Percentiles rank a stretch among this genome's conserved stretches.
These are phyloP conservation scores for Sarcomyxa edulis DNA, from an alignment of 768 basidiomycete genomes.

Conservation along the genomic window DNA sequence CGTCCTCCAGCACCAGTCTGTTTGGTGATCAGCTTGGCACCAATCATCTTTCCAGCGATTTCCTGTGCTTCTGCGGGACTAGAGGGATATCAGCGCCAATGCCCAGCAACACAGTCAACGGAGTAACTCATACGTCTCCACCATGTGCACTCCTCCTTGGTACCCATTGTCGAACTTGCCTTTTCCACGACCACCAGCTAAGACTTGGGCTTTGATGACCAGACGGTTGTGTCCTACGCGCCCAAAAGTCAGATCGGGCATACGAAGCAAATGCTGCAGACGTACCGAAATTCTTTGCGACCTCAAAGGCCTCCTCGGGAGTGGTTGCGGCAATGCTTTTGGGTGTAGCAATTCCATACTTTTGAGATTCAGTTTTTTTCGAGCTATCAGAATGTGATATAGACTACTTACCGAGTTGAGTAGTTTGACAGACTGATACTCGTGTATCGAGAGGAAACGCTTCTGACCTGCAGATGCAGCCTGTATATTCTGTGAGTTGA, in stretches of 20 bases:
- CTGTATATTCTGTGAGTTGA: slow-evolving; percentile 26
- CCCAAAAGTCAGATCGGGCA: slow-evolving; percentile 4
- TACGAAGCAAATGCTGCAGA: slow-evolving; percentile 10
- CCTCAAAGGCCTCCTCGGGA: slow-evolving; percentile 83
- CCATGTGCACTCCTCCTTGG: slow-evolving; percentile 95
- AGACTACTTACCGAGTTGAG: slow-evolving; percentile 74
- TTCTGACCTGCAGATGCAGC: slow-evolving; percentile 74
- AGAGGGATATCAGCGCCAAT: slow-evolving; percentile 4
- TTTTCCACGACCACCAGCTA: slow-evolving; percentile 98
- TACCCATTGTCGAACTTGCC: slow-evolving; percentile 94
- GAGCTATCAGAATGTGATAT: neutral
- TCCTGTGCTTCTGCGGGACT: slow-evolving; percentile 89
- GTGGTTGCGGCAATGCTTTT: slow-evolving; percentile 85
- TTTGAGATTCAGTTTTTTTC: too few species aligned
- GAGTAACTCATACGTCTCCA: slow-evolving; percentile 62
- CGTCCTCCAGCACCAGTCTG: slow-evolving; percentile 93
- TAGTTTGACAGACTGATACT: slow-evolving; percentile 94
- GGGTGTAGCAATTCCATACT: slow-evolving; percentile 97
- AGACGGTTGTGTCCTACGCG: slow-evolving; percentile 63
- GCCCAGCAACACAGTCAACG: neutral
- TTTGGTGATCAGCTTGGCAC: slow-evolving; percentile 93
- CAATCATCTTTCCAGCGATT: slow-evolving; percentile 88
- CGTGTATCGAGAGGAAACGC: slow-evolving; percentile 94
- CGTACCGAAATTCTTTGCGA: slow-evolving; percentile 85
- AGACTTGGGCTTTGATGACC: slow-evolving; percentile 98